Base-by-base conservation (phyloP, 2,329 filamentous ascomycete species). In the Hymenoscyphus fraxineus region DNA sequence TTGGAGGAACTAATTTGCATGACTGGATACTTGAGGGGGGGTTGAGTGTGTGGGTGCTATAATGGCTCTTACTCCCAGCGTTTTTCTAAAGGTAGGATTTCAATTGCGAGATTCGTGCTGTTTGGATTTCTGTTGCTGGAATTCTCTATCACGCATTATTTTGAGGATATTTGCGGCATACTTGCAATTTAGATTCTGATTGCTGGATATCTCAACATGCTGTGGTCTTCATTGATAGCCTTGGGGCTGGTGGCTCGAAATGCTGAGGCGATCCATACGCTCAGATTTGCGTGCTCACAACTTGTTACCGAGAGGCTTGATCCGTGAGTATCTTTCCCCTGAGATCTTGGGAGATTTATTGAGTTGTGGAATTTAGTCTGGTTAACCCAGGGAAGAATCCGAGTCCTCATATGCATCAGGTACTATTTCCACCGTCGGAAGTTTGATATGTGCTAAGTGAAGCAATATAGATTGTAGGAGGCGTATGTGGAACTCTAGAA, bases 221-320 rank as follows among this genome's bases (percentile, higher is more conserved):
- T 56, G 44, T 61, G 59, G 59, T 22, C 16, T 55, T 56, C 10
- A 7, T 40, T 56, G 16, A 40, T 56, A 12, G 47, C 35, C 12
- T 27, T 69, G 27, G 63, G 35, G 57, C 60, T 66, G 3, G 41
- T 61, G 35, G 62, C 61, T 27, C 61, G 35, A 13, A 64, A 62
- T 31, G 67, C 62, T 54, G 57, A 63, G 57, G 62, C 60, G 16
- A 51, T 66, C 4, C 59, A 61, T n/a, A 61, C 59, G 4, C 62
- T 68, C 16, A 58, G 66, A 27, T 67, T 69, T 55, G 66, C 66
- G 31, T 69, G 67, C 38, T 68, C 67, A 19, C 60, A 65, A 40
- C 66, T 68, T 15, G 66, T 68, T n/a, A 68, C 62, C 32, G 67
- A 69, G 44, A 65, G 67, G n/a, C 65, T 69, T 32, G 66, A 69